Conservation (phyloP, 2,329 filamentous ascomycete species). For the Colletotrichum tanaceti region DNA sequence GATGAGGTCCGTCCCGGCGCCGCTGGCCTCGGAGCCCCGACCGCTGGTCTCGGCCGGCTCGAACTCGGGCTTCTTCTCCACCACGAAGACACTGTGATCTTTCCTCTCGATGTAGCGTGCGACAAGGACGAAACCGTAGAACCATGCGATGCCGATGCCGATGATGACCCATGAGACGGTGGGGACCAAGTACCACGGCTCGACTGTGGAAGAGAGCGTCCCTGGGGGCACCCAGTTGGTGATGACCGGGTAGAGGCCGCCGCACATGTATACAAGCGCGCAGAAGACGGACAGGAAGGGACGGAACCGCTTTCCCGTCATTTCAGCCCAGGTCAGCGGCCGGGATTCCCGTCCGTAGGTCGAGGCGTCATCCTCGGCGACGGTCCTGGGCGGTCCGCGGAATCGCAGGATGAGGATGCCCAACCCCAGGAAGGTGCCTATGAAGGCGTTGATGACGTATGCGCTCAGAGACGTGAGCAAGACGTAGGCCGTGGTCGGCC, state of each 20-base stretch:
- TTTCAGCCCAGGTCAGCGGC: conserved; percentile 47
- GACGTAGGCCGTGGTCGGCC: conserved; percentile 45
- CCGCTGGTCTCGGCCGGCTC: conserved; percentile 44
- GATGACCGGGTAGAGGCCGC: conserved; percentile 50
- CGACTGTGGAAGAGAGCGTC: conserved; percentile 3
- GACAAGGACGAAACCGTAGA: conserved; percentile 48
- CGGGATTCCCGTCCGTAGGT: conserved; percentile 26
- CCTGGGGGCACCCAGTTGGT: conserved; percentile 49
- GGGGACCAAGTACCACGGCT: conserved; percentile 49
- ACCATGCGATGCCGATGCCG: conserved; percentile 47
- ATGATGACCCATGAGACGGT: conserved; percentile 50
- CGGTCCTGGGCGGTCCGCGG: conserved; percentile 47
- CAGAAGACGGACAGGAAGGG: conserved; percentile 48
- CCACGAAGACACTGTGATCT: conserved; percentile 49
- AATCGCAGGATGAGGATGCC: conserved; percentile 54
- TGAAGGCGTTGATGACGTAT: conserved; percentile 52
- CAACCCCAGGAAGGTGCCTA: conserved; percentile 49
- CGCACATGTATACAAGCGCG: conserved; percentile 47
- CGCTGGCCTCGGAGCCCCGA: conserved; percentile 6
- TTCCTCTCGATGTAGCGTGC: conserved; percentile 47
- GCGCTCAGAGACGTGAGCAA: conserved; percentile 49
- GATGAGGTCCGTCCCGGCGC: conserved; percentile 44
- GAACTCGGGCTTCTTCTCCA: conserved; percentile 51
- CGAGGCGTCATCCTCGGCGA: conserved; percentile 20
- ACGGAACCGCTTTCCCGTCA: conserved; percentile 49